A percentile compares a stretch with the other conserved stretches of the same genome.
Evolutionary conservation across 345 rosid species (phyloP).

Genomic region (Sapria himalayana): DNA sequence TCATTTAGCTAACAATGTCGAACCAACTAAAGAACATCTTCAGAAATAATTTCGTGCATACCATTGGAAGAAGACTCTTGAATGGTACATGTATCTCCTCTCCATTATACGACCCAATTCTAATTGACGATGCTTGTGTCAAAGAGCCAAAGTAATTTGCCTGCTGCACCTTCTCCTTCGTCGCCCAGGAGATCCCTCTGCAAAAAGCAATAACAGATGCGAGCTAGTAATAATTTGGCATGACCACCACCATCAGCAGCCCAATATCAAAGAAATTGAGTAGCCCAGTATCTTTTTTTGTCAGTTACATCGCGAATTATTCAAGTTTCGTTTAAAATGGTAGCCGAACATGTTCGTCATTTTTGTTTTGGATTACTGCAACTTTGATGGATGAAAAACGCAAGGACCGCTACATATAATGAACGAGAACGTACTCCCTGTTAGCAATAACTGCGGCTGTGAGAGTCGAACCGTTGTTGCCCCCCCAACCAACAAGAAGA

Average conservation of each 20-base stretch:
- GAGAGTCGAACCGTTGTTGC: constrained; percentile 85
- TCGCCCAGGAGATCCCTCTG: constrained; percentile 98
- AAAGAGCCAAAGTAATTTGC: constrained; percentile 93
- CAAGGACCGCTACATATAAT: too few relatives aligned
- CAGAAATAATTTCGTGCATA: constrained; percentile 8
- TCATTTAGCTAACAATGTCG: neutral
- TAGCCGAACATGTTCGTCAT: too few relatives aligned
- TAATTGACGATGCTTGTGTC: constrained; percentile 74
- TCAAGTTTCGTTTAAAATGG: too few relatives aligned
- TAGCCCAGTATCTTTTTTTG: too few relatives aligned
- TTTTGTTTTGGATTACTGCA: too few relatives aligned
- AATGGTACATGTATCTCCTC: constrained; percentile 97
- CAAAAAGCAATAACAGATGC: too few relatives aligned
- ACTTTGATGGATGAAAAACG: too few relatives aligned
- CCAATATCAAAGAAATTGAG: too few relatives aligned
- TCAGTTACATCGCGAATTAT: too few relatives aligned
- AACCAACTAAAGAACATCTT: neutral
- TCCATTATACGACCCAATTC: constrained; percentile 92
- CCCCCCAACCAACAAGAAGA: constrained; percentile 98
- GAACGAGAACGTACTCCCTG: constrained; percentile 41
- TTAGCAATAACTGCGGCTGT: constrained; percentile 83
- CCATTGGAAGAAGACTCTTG: constrained; percentile 94
- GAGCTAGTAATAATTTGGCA: too few relatives aligned
- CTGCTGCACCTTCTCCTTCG: constrained; percentile 92
- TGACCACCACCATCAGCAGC: too few relatives aligned